These are phyloP conservation scores for Microthlaspi erraticum DNA, from an alignment of 345 rosid genomes.

Conservation along the genomic window DNA sequence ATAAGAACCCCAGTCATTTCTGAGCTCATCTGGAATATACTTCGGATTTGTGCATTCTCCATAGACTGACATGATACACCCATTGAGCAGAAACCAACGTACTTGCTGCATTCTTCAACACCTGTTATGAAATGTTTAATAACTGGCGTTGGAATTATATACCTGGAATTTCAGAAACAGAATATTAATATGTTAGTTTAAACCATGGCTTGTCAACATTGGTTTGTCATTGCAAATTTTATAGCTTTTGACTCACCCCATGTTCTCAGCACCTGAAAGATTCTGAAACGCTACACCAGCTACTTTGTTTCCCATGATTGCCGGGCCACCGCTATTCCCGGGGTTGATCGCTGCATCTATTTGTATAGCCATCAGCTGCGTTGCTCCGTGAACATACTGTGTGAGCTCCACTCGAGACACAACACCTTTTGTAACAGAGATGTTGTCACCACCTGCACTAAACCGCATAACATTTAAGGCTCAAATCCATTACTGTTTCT, in stretches of 20 bases:
- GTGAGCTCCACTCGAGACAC: constrained; percentile 95
- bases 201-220: neutral
- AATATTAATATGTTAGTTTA: neutral
- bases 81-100: constrained; percentile 80
- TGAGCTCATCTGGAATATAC: constrained; percentile 60
- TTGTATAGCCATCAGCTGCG: constrained; percentile 91
- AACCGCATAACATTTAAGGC: constrained; percentile 53
- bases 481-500: neutral
- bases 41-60: constrained; percentile 81
- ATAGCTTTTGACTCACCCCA: constrained; percentile 63
- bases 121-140: constrained; percentile 79
- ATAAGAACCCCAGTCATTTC: constrained; percentile 84
- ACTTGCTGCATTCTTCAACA: constrained; percentile 71
- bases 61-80: constrained; percentile 86
- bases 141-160: constrained; percentile 86
- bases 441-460: constrained; percentile 83
- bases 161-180: constrained; percentile 54
- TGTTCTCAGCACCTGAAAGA: constrained; percentile 91
- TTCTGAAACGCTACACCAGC: constrained; percentile 94
- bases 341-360: constrained; percentile 97
- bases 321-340: constrained; percentile 91
- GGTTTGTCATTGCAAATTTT: neutral
- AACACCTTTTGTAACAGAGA: constrained; percentile 94
- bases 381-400: constrained; percentile 84
- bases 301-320: constrained; percentile 86